Conservation (phyloP, 2,329 filamentous ascomycete genomes). For the Aureobasidium pullulans region DNA sequence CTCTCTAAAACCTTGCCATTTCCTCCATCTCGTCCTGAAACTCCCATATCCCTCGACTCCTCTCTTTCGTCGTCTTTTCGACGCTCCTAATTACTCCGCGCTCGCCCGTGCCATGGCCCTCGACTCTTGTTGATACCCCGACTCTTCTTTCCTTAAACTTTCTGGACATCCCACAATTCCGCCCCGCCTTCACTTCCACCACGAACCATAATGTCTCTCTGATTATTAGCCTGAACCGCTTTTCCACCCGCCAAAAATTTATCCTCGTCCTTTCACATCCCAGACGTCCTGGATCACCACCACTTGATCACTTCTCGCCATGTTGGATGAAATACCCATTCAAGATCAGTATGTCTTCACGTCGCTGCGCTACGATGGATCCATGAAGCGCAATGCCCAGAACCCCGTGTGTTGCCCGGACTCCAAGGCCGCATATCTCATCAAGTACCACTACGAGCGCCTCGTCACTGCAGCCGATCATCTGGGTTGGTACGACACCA, state of each 20-base stretch:
- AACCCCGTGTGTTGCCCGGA: constrained; percentile 38
- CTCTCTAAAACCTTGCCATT: constrained; percentile 4
- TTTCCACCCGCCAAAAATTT: neutral
- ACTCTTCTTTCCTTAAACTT: neutral
- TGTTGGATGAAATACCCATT: constrained; percentile 15
- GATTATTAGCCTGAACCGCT: constrained; percentile 5
- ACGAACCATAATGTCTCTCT: constrained; percentile 10
- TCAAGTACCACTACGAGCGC: constrained; percentile 68
- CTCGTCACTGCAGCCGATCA: constrained; percentile 54
- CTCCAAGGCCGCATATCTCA: constrained; percentile 65
- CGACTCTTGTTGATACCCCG: neutral
- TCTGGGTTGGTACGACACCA: constrained; percentile 39
- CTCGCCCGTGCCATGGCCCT: neutral
- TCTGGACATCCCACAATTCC: constrained; percentile 2
- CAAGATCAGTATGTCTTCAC: constrained; percentile 49
- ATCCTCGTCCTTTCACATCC: neutral
- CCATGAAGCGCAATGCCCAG: constrained; percentile 29
- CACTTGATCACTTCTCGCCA: neutral
- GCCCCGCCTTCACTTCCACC: constrained; percentile 5
- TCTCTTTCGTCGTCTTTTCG: neutral
- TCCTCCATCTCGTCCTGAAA: neutral
- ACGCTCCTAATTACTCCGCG: neutral
- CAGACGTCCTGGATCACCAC: neutral
- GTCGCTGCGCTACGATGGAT: constrained; percentile 63
- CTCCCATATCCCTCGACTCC: neutral